Evolutionary conservation across 345 rosid genomes (phyloP).

Genomic region (Crucihimalaya himalaica): DNA sequence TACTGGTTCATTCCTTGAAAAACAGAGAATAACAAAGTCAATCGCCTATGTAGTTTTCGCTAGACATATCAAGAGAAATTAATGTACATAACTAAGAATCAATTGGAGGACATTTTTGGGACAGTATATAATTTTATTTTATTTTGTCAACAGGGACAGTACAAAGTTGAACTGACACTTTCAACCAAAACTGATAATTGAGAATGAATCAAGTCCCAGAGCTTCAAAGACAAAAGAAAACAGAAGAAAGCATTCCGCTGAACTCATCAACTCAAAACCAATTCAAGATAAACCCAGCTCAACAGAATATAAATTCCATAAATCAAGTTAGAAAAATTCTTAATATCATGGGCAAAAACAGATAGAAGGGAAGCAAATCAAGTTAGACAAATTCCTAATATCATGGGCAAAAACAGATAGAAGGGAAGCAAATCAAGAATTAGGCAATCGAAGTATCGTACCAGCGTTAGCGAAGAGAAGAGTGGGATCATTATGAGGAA

Average conservation of each 20-base stretch:
- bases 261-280: neutral
- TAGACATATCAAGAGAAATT: neutral
- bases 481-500: slow-evolving; percentile 89
- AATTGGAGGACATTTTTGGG: neutral
- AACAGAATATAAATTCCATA: neutral
- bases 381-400: neutral
- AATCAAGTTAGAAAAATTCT: neutral
- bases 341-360: neutral
- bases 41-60: neutral
- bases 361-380: neutral
- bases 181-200: neutral
- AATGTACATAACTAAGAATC: slow-evolving; percentile 13
- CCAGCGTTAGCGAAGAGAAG: slow-evolving; percentile 96
- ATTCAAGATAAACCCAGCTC: neutral
- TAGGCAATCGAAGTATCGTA: slow-evolving; percentile 28
- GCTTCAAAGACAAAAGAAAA: neutral
- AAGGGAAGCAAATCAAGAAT: neutral
- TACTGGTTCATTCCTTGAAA: slow-evolving; percentile 90
- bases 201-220: neutral
- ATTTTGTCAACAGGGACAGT: too few relatives aligned
- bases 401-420: neutral
- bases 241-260: neutral
- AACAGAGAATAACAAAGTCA: slow-evolving; percentile 19
- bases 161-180: neutral
- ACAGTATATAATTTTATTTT: neutral